Evolutionary conservation across 345 rosid genomes (phyloP), one percentile per base, ranked within the genome.

Genomic region (Pelargonium nanum): DNA sequence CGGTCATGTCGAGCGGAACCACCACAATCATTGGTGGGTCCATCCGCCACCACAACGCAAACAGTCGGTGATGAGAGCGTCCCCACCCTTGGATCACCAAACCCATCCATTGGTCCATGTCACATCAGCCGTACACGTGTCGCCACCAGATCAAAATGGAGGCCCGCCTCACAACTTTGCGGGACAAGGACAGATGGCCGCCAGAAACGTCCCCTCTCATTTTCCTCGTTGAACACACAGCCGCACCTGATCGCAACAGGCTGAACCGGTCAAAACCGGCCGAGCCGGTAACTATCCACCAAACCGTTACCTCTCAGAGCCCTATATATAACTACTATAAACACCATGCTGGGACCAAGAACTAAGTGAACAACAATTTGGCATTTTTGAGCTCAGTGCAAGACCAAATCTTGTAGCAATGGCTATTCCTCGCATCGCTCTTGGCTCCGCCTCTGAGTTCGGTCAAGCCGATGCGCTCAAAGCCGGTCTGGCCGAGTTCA

Each of bases 401-500:
- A 59, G n/a, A 22, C 32, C 6, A 52, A 6, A 24, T 0, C 4
- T 62, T 57, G 6, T 5, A 4, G 71, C 61, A 71, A 83, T 83
- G 92, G 73, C 86, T 28, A 67, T 82, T 59, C 60, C 72, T 21
- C 62, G 72, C 32, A 71, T 83, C 48, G 78, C 85, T 6, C 3
- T 83, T 5, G 85, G 89, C 32, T 67, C 83, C 23, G 67, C 76
- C 2, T 70, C 78, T 0, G 86, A 83, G 68, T 34, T 75, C 16
- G 66, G 80, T 61, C 80, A 69, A 12, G 65, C 80, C 19, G 84
- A 79, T 26, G 74, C 84, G 32, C 75, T 75, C 65, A 79, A 53
- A 67, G 88, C 88, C 17, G 91, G 70, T 22, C 75, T 83, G 13
- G 88, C 91, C 0, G 86, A 85, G 78, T 85, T 85, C 62, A 78